Evolutionary conservation across 208 protist genomes (phyloP).

Genomic region (Crithidia thermophila): DNA sequence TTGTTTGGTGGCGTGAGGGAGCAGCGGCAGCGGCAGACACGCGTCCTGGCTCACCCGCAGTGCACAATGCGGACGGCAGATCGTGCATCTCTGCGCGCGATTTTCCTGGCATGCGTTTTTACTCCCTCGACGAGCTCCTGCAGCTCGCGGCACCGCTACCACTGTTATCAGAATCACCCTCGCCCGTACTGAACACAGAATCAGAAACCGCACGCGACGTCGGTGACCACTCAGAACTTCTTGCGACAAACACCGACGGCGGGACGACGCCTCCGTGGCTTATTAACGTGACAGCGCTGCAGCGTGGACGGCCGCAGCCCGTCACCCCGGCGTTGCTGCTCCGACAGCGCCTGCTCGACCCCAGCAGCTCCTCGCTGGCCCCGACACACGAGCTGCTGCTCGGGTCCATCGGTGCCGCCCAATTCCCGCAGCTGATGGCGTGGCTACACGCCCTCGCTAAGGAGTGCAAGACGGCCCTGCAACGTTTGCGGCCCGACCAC

Average conservation of each 20-base stretch:
- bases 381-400: constrained; percentile 27
- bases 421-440: neutral
- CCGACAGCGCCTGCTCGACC: constrained; percentile 23
- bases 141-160: constrained; percentile 8
- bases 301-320: neutral
- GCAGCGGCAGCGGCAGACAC: neutral
- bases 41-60: neutral
- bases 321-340: constrained; percentile 27
- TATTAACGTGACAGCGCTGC: neutral
- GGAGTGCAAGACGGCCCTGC: constrained; percentile 15
- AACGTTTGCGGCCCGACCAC: constrained; percentile 8
- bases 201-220: neutral
- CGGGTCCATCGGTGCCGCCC: constrained; percentile 11
- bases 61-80: neutral
- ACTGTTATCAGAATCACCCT: neutral
- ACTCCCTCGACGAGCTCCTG: constrained; percentile 32
- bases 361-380: constrained; percentile 1
- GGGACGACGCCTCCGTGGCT: neutral
- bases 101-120: constrained; percentile 19
- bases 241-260: too few species aligned
- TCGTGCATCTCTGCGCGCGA: too few species aligned
- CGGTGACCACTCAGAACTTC: neutral
- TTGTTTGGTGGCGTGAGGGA: constrained; percentile 25
- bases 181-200: neutral
- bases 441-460: constrained; percentile 16